Base-by-base conservation (phyloP, 2,329 filamentous ascomycete genomes). In the Curvularia verruculosa region DNA sequence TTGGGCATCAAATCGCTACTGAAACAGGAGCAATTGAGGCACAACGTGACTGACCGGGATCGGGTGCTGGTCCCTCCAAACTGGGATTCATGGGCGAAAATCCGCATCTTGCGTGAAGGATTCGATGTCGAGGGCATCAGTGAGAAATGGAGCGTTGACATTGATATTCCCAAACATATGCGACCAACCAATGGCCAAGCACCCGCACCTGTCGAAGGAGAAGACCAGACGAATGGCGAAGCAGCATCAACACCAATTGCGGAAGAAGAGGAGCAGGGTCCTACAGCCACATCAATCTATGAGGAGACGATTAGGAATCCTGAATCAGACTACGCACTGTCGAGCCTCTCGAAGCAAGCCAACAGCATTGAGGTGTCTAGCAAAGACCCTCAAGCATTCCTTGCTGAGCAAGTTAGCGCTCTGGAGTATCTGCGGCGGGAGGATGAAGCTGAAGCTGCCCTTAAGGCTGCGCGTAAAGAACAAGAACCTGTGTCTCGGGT, bases 71-170 rank as follows among this genome's bases (percentile, higher is more conserved):
- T 99, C 0, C 94, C 94, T 1, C 90, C 93, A 15, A 97, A 97
- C 75, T 99, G 95, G 95, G 95, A 99, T 77, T 97, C 93, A 0
- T 97, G 92, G 91, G 93, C 92, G 58, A 99, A 98, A 78, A 97
- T 99, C 58, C 85, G 94, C 40, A 92, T 98, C 43, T 82, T 98
- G 26, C 87, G 92, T 52, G 95, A 96, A 72, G 91, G 89, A 0
- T 98, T 98, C 68, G 92, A 98, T 65, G 91, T 96, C 21, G 95
- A 99, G 79, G 85, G 85, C 13, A 84, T 96, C 41, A 95, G 91
- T 67, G 85, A 87, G 56, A 90, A 88, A 48, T 99, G 95, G 95
- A 89, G 89, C 1, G 84, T 91, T 54, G 92, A 96, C 64, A 89
- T 95, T 49, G 87, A 92, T 26, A 66, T 73, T 9, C 73, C 74